Percentiles rank a stretch among this genome's conserved stretches.
phyloP scores from a whole-genome alignment of 371 early-diverging fungal genomes.

The Mortierella sp. region DNA sequence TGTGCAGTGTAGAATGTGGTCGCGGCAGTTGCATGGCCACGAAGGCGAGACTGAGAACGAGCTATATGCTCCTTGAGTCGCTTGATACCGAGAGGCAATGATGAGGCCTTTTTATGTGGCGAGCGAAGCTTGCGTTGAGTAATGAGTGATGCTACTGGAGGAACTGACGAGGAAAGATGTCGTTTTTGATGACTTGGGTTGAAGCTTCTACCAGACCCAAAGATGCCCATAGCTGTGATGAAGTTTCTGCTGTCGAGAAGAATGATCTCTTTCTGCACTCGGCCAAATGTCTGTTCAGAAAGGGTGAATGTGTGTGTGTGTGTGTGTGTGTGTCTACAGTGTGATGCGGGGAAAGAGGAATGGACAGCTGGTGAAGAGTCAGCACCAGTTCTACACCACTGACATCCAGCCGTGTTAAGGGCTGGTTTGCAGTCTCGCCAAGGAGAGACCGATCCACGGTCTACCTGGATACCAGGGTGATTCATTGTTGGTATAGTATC shows the following conservation, averaged over 20 bases:
- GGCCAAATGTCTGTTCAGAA: neutral
- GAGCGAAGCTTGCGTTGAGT: slow-evolving; percentile 5
- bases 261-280: no score
- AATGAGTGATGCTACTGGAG: no score
- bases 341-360: no score
- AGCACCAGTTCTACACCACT: no score
- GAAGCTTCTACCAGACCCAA: slow-evolving; percentile 4
- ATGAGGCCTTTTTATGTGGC: neutral
- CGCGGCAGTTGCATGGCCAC: neutral
- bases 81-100: slow-evolving; percentile 8
- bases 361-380: no score
- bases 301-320: neutral
- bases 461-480: no score
- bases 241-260: neutral
- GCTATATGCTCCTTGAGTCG: slow-evolving; percentile 33
- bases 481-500: no score
- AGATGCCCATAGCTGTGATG: slow-evolving; percentile 18
- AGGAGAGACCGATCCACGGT: no score
- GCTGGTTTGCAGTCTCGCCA: no score
- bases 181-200: neutral
- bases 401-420: no score
- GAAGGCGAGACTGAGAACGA: slow-evolving; percentile 10
- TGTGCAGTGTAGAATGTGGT: no score
- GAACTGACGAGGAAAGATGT: no score
- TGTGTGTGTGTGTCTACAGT: neutral